Evolutionary conservation across 257 asterid genomes (phyloP).

Genomic region (Solanum paucissectum): DNA sequence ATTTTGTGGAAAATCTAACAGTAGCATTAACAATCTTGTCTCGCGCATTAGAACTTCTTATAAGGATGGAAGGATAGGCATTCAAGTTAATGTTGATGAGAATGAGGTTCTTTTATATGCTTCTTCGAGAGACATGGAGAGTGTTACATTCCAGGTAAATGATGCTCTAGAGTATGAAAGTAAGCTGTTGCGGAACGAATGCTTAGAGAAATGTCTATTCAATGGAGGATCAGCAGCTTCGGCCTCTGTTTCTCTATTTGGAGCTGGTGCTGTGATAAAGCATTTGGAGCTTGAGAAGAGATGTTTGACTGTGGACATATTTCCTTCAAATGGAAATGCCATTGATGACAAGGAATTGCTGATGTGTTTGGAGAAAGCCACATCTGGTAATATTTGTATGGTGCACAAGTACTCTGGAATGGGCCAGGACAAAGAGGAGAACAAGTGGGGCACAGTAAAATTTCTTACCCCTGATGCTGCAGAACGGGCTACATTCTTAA

Average conservation of each 20-base stretch:
- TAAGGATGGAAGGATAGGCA: constrained; percentile 55
- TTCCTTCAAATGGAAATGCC: constrained; percentile 28
- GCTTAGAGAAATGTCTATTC: constrained; percentile 61
- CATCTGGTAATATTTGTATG: constrained; percentile 50
- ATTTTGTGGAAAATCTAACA: constrained; percentile 64
- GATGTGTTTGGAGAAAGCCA: constrained; percentile 45
- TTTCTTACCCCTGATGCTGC: constrained; percentile 84
- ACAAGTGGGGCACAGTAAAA: constrained; percentile 81
- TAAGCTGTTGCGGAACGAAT: constrained; percentile 55
- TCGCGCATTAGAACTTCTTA: constrained; percentile 44
- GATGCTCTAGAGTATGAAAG: constrained; percentile 48
- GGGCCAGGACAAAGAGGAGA: constrained; percentile 37
- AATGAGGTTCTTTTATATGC: constrained; percentile 58
- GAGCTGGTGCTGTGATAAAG: constrained; percentile 87
- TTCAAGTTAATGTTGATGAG: constrained; percentile 58
- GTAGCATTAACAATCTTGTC: constrained; percentile 40
- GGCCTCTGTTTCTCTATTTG: constrained; percentile 69
- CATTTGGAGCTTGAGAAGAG: constrained; percentile 84
- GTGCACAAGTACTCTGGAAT: constrained; percentile 31
- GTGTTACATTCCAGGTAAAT: constrained; percentile 29
- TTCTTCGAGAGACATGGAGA: constrained; percentile 51
- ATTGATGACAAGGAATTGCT: constrained; percentile 62
- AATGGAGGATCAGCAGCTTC: constrained; percentile 43
- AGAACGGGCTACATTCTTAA: constrained; percentile 34
- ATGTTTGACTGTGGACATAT: constrained; percentile 65